phyloP scores from a whole-genome alignment of 2,329 filamentous ascomycete species.

The Fusarium hainanense region DNA sequence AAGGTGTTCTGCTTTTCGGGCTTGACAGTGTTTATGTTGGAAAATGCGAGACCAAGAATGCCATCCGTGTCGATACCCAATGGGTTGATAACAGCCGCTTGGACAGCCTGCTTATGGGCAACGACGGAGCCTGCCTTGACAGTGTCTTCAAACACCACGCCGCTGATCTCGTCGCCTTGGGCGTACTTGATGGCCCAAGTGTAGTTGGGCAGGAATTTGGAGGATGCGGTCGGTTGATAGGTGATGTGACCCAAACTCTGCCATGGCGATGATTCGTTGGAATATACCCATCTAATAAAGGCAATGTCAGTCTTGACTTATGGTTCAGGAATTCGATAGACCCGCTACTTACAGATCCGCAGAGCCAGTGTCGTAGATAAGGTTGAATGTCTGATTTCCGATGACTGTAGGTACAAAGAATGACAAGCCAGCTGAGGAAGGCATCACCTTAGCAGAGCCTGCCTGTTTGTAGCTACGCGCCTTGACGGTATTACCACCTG shows the following conservation, averaged over 20 bases:
- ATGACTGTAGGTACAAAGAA: background rate
- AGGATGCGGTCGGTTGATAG: background rate
- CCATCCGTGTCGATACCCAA: fast-evolving
- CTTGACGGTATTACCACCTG: fast-evolving
- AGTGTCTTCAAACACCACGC: background rate
- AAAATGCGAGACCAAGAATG: background rate
- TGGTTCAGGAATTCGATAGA: fast-evolving
- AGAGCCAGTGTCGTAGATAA: background rate
- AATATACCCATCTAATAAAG: background rate
- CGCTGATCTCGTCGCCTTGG: background rate
- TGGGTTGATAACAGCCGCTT: background rate
- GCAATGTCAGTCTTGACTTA: background rate
- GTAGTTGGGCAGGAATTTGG: background rate
- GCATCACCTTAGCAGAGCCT: background rate
- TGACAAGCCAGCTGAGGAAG: background rate
- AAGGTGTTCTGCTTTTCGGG: background rate
- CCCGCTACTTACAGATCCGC: background rate
- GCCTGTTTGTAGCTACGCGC: background rate
- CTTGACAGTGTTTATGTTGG: background rate
- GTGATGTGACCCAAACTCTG: background rate
- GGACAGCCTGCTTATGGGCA: background rate
- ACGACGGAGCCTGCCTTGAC: background rate
- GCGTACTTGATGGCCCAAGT: background rate
- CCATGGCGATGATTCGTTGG: background rate
- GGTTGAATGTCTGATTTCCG: background rate